Conservation (phyloP, 768 basidiomycete species). For the Boletales sp. region DNA sequence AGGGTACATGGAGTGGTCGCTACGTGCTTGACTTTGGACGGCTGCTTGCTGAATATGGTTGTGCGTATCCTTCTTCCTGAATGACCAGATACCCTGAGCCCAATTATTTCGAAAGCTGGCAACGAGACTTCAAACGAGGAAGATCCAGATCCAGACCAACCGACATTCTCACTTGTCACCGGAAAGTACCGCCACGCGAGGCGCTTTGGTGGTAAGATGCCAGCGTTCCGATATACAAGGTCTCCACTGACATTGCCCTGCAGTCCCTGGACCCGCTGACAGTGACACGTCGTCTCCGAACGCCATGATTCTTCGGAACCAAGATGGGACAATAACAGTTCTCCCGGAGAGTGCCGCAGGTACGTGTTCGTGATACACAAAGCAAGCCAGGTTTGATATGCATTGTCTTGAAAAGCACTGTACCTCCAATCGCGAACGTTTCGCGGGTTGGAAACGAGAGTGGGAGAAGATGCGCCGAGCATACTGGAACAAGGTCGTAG, state of each 20-base stretch:
- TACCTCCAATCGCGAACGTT: conserved; percentile 75
- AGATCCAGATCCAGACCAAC: conserved; percentile 61
- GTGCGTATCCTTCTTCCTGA: conserved; percentile 9
- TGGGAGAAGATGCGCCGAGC: conserved; percentile 77
- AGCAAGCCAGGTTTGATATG: conserved; percentile 6
- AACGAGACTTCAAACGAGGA: conserved; percentile 17
- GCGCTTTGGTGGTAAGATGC: conserved; percentile 48
- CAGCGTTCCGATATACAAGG: background rate
- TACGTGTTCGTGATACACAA: conserved; percentile 29
- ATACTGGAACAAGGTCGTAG: conserved; percentile 84
- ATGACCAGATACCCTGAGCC: background rate
- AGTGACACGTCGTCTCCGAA: conserved; percentile 27
- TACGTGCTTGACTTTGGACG: conserved; percentile 78
- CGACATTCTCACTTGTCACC: conserved; percentile 81
- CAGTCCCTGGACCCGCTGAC: conserved; percentile 13
- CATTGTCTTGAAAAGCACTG: conserved; percentile 41
- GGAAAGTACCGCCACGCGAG: conserved; percentile 82
- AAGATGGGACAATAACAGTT: conserved; percentile 54
- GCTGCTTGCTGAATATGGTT: conserved; percentile 41
- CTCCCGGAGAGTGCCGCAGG: conserved; percentile 70
- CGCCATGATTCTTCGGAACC: conserved; percentile 59
- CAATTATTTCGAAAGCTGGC: conserved; percentile 3
- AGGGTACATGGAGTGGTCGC: conserved; percentile 67
- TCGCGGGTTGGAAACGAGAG: conserved; percentile 73
- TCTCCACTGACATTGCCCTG: conserved; percentile 1